Evolutionary conservation across 352 stramenopile species (phyloP), one percentile per base, ranked within the genome.

Genomic region (Globisporangium spiculum): DNA sequence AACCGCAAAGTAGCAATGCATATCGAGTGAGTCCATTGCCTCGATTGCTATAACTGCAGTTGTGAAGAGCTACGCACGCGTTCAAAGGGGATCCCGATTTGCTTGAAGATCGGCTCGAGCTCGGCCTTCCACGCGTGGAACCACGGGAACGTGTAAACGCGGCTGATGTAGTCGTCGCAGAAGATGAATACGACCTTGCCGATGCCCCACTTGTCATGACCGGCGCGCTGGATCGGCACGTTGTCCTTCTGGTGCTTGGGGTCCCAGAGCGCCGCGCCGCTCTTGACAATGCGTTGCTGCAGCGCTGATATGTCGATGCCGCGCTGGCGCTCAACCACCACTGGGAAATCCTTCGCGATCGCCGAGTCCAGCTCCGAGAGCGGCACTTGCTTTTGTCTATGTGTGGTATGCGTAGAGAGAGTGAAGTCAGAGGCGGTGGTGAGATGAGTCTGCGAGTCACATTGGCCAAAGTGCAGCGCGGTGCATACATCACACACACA

Each of bases 161-260:
- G 88, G 70, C 94, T 89, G 44, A 99, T 81, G 75, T 99, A 99
- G 81, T 99, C 98, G 83, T 99, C 98, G 71, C 93, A 98, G 83
- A 99, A 99, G 54, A 99, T 83, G 65, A 99, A 96, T 12, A 99
- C 92, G 67, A 99, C 97, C 76, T 99, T 99, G 75, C 93, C 91
- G 68, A 99, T 99, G 62, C 98, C 98, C 96, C 97, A 99, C 50
- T 80, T 86, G 84, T 99, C 98, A 79, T 99, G 98, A 27, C 92
- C 96, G 16, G 97, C 92, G 58, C 97, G 90, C 30, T 86, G 91
- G 24, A 99, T 89, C 7, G 81, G 80, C 38, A 99, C 96, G 65
- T 98, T 98, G 69, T 89, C 78, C 57, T 73, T 88, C 68, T 94
- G 88, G 53, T 81, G 76, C 32, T 61, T 67, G 5, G 86, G 85